A percentile compares a stretch with the other conserved stretches of the same genome.
These are phyloP conservation scores for Corchorus capsularis DNA, from an alignment of 345 rosid species.

Conservation along the genomic window DNA sequence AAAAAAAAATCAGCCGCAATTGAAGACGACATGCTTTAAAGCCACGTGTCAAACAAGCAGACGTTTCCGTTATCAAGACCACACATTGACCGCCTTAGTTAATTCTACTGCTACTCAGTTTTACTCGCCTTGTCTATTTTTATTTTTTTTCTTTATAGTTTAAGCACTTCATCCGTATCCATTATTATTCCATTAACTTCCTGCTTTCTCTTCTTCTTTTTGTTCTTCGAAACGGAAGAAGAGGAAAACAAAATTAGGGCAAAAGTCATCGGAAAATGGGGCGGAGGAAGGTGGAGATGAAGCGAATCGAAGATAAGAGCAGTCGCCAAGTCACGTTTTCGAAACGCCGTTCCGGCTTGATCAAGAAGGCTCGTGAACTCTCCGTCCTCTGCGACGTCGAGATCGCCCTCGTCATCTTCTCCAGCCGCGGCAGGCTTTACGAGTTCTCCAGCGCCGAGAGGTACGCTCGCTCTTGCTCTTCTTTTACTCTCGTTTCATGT, in stretches of 20 bases:
- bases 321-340: constrained; percentile 72
- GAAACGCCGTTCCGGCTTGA: constrained; percentile 64
- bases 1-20: not conserved
- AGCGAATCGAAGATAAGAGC: constrained; percentile 64
- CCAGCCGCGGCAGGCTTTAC: constrained; percentile 53
- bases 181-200: not conserved
- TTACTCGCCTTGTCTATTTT: not conserved
- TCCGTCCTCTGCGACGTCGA: constrained; percentile 71
- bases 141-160: not conserved
- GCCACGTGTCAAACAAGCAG: not conserved
- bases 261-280: constrained; percentile 35
- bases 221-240: not conserved
- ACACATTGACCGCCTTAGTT: not conserved
- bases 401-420: constrained; percentile 57
- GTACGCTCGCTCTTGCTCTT: constrained; percentile 28
- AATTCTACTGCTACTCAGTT: not conserved
- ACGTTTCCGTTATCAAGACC: not conserved
- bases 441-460: constrained; percentile 45
- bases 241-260: constrained; percentile 25
- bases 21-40: not conserved
- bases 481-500: not conserved
- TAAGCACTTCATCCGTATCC: not conserved
- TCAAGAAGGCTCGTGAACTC: constrained; percentile 70
- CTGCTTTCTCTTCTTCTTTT: not conserved
- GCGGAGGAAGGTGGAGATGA: constrained; percentile 60